Percentiles rank a stretch among this genome's conserved stretches.
These are phyloP conservation scores for Meyerozyma elateridarum DNA, from an alignment of 1,139 yeast genomes.

Conservation along the genomic window DNA sequence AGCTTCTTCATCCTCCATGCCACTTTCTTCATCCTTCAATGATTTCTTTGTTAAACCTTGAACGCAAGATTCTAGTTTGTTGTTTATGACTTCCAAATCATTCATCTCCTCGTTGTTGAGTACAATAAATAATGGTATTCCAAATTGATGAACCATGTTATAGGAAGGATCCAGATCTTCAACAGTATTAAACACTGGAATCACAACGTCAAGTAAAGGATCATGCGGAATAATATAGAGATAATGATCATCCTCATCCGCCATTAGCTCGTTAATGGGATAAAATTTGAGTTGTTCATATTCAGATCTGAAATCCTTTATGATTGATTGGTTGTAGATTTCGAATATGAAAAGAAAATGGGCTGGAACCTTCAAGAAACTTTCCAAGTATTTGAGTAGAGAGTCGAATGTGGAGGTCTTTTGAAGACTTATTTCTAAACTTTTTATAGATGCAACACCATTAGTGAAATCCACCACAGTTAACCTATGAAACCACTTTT, in stretches of 20 bases:
- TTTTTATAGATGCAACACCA: conserved; percentile 27
- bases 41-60: conserved; percentile 25
- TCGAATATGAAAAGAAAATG: conserved; percentile 60
- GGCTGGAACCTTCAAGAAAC: conserved; percentile 41
- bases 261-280: conserved; percentile 68
- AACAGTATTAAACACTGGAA: conserved; percentile 65
- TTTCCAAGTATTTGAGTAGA: conserved; percentile 56
- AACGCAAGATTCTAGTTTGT: conserved; percentile 45
- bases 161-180: conserved; percentile 39
- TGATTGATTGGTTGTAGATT: conserved; percentile 64
- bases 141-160: conserved; percentile 44
- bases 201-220: conserved; percentile 42
- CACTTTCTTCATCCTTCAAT: conserved; percentile 6
- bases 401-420: conserved; percentile 65
- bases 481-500: conserved; percentile 68
- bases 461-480: conserved; percentile 52
- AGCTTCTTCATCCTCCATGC: conserved; percentile 11
- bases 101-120: conserved; percentile 42
- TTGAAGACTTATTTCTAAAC: conserved; percentile 65
- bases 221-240: conserved; percentile 62
- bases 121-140: conserved; percentile 70
- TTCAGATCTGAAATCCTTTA: conserved; percentile 61
- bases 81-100: conserved; percentile 50
- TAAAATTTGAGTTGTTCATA: conserved; percentile 55
- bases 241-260: conserved; percentile 57